Percentiles rank a stretch among this genome's conserved stretches.
These are phyloP conservation scores for Sapria himalayana DNA, from an alignment of 345 rosid species.

Conservation along the genomic window DNA sequence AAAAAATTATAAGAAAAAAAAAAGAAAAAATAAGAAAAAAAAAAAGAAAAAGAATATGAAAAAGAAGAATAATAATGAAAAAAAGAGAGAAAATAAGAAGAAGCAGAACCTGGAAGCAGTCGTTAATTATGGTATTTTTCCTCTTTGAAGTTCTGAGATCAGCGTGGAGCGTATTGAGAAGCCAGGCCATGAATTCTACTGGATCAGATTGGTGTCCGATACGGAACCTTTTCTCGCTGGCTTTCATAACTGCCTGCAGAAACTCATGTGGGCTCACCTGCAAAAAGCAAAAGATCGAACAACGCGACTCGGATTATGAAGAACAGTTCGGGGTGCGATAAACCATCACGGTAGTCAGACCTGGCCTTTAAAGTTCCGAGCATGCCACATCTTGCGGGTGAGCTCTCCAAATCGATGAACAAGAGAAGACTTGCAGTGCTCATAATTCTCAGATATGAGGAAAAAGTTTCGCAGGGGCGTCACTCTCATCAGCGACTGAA, in stretches of 20 bases:
- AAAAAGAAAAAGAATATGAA: neutral
- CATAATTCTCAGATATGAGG: constrained; percentile 82
- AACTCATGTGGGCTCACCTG: constrained; percentile 99
- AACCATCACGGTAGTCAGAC: constrained; percentile 16
- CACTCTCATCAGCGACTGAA: constrained; percentile 87
- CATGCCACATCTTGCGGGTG: constrained; percentile 86
- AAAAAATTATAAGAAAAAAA: neutral
- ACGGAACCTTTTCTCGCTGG: constrained; percentile 64
- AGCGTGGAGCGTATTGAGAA: constrained; percentile 67
- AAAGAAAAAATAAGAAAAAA: neutral
- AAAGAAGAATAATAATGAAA: neutral
- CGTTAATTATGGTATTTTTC: constrained; percentile 51
- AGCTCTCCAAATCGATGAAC: constrained; percentile 92
- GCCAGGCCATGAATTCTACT: constrained; percentile 94
- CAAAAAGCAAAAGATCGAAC: constrained; percentile 7
- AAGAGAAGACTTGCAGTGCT: constrained; percentile 57
- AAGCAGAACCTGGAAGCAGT: constrained; percentile 70
- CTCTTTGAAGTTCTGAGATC: constrained; percentile 46
- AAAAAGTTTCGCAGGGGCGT: constrained; percentile 79
- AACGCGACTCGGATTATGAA: neutral
- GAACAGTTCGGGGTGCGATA: constrained; percentile 2
- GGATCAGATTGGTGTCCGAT: constrained; percentile 92
- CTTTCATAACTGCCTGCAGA: constrained; percentile 95
- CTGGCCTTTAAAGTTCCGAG: constrained; percentile 96
- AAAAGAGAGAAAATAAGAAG: neutral